Conservation (phyloP, 257 asterid species). For the Paulownia fortunei region DNA sequence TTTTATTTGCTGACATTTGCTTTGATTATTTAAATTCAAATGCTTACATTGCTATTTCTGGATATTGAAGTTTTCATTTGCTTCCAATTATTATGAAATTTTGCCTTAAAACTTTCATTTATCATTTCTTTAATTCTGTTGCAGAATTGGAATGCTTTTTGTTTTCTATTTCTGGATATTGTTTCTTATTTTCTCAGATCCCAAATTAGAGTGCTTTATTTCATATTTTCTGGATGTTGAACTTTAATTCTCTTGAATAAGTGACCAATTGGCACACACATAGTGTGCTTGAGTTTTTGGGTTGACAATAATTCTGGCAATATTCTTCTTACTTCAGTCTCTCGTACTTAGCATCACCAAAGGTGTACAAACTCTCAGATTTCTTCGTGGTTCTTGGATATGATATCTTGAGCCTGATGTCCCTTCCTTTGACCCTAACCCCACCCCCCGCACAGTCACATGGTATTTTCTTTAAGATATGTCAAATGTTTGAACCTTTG, state of each 20-base stretch:
- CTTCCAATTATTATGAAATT: not conserved
- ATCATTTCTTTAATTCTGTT: not conserved
- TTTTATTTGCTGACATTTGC: not conserved
- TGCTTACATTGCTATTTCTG: not conserved
- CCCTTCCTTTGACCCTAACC: not conserved
- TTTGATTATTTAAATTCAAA: constrained; percentile 1
- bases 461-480: not conserved
- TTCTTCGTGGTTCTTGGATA: not conserved
- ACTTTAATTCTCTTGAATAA: not conserved
- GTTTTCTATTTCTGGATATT: not conserved
- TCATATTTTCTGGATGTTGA: not conserved
- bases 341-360: not conserved
- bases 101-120: not conserved
- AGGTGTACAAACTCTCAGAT: not conserved
- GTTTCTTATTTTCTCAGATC: not conserved
- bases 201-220: not conserved
- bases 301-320: not conserved
- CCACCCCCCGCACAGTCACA: not conserved
- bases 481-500: not conserved
- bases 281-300: not conserved
- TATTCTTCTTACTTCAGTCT: not conserved
- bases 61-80: not conserved
- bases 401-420: not conserved
- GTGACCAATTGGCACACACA: not conserved
- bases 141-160: not conserved